phyloP scores from a whole-genome alignment of 2,329 filamentous ascomycete species.

The Allantophomopsis lycopodina region DNA sequence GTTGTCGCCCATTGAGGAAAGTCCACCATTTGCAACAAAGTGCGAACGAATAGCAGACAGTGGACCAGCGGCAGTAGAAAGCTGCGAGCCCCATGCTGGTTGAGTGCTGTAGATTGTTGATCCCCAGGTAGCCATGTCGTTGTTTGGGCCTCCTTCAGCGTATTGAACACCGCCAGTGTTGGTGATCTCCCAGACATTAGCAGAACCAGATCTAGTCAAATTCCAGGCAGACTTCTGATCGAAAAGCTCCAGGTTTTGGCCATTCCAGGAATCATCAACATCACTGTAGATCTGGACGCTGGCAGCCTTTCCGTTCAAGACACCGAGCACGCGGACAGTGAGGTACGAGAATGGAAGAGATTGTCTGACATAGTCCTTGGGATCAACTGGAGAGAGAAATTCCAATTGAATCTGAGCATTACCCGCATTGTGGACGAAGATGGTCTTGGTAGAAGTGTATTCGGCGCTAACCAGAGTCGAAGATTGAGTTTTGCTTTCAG shows the following conservation, averaged over 20 bases:
- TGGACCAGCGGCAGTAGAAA: conserved; percentile 4
- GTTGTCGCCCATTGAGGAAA: conserved; percentile 33
- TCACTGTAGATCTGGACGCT: conserved; percentile 18
- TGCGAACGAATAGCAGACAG: conserved; percentile 25
- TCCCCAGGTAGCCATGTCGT: conserved; percentile 3
- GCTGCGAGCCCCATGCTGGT: neutral
- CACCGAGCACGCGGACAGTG: conserved; percentile 9
- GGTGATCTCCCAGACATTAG: conserved; percentile 4
- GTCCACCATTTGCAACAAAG: conserved; percentile 27
- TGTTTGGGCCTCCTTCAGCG: conserved; percentile 1
- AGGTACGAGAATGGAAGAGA: conserved; percentile 21
- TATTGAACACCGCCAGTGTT: conserved; percentile 1
- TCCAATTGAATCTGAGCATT: conserved; percentile 15
- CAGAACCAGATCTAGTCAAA: conserved; percentile 2
- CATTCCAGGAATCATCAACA: conserved; percentile 21
- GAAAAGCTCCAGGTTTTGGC: conserved; percentile 5
- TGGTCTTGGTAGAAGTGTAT: conserved; percentile 19
- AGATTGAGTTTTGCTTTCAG: conserved; percentile 7
- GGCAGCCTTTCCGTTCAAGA: neutral
- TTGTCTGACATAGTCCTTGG: conserved; percentile 18
- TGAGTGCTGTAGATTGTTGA: conserved; percentile 1
- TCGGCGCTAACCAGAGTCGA: conserved; percentile 10
- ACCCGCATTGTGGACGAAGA: conserved; percentile 14
- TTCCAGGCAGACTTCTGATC: conserved; percentile 4
- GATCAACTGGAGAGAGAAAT: conserved; percentile 21